Evolutionary conservation across 257 asterid species (phyloP).

Genomic region (Ehretia macrophylla): DNA sequence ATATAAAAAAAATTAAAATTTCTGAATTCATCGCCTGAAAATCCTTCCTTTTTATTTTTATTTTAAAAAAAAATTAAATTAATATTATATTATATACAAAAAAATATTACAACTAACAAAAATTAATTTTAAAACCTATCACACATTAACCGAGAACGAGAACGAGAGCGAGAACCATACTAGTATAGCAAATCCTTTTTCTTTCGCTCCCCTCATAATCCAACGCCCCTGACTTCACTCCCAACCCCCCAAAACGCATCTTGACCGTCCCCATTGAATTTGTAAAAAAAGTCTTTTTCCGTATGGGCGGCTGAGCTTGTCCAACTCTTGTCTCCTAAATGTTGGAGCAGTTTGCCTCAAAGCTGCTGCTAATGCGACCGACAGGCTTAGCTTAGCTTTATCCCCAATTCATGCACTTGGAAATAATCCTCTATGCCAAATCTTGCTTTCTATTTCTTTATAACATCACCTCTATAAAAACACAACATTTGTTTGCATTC

Average conservation of each 20-base stretch:
- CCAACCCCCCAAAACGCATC: conserved; percentile 31
- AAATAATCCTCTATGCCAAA: neutral
- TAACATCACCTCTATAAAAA: conserved; percentile 15
- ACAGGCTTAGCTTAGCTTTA: conserved; percentile 41
- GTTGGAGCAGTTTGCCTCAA: conserved; percentile 31
- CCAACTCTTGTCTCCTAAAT: conserved; percentile 60
- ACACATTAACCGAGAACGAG: no score
- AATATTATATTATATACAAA: no score
- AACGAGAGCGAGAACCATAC: no score
- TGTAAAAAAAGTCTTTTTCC: conserved; percentile 25
- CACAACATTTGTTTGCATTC: conserved; percentile 5
- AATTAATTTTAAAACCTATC: no score
- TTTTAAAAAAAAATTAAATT: no score
- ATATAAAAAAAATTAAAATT: no score
- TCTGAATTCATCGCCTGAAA: no score
- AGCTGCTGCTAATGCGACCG: conserved; percentile 43
- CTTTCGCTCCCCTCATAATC: neutral
- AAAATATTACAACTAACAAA: no score
- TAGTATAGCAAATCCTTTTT: no score
- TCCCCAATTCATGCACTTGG: conserved; percentile 33
- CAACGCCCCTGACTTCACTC: conserved; percentile 20
- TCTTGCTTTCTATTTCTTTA: neutral
- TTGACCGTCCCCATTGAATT: conserved; percentile 19
- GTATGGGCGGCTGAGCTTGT: conserved; percentile 59
- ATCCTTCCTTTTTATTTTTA: no score